phyloP scores from a whole-genome alignment of 2,329 filamentous ascomycete species.

The Acrodontium crateriforme region DNA sequence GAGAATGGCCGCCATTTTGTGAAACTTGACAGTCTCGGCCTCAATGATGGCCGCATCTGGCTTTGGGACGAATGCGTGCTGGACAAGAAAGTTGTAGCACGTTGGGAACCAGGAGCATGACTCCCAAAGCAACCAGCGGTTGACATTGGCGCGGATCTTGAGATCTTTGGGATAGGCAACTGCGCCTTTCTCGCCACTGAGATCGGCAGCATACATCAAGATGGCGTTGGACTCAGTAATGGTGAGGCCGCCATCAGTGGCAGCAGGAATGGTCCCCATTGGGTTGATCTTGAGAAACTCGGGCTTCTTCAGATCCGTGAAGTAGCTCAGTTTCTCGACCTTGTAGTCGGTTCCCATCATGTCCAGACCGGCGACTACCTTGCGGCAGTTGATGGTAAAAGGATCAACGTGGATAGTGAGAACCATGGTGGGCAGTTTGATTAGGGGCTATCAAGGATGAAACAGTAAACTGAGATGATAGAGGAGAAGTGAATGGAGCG shows the following conservation, averaged over 20 bases:
- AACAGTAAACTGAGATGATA: too few relatives aligned
- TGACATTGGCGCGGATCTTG: constrained; percentile 26
- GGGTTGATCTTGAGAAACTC: constrained; percentile 24
- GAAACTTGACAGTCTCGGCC: constrained; percentile 21
- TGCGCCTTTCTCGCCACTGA: constrained; percentile 9
- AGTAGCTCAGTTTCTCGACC: constrained; percentile 26
- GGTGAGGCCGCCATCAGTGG: constrained; percentile 25
- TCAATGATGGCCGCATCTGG: constrained; percentile 25
- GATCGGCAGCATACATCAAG: constrained; percentile 28
- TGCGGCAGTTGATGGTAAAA: constrained; percentile 29
- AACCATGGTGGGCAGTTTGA: too few relatives aligned
- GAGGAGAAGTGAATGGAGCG: too few relatives aligned
- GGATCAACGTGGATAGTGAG: constrained; percentile 26
- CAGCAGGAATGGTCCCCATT: constrained; percentile 26
- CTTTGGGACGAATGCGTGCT: constrained; percentile 28
- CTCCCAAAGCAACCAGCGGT: constrained; percentile 32
- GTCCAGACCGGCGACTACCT: constrained; percentile 28
- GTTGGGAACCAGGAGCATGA: constrained; percentile 27
- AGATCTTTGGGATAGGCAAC: constrained; percentile 27
- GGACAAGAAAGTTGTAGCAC: constrained; percentile 28
- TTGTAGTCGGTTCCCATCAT: constrained; percentile 24
- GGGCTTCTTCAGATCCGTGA: constrained; percentile 26
- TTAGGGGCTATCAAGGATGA: too few relatives aligned
- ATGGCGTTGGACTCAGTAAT: constrained; percentile 32
- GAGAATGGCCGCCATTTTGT: constrained; percentile 25